These are phyloP conservation scores for Acacia confusa DNA, from an alignment of 306 rosid genomes.

Conservation along the genomic window DNA sequence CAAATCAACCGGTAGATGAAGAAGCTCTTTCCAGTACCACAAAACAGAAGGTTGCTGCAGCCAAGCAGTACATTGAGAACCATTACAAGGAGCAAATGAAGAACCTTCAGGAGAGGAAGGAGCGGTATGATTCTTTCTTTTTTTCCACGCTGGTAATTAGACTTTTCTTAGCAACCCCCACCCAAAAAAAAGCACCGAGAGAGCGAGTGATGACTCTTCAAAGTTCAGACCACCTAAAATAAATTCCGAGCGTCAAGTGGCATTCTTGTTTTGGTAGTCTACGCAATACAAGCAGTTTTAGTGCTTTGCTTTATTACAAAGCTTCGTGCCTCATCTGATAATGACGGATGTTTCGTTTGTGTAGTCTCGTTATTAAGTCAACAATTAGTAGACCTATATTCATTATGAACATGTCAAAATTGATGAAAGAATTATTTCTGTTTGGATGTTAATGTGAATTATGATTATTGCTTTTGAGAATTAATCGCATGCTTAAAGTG, in stretches of 20 bases:
- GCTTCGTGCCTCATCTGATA: not conserved
- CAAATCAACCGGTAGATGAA: conserved; percentile 44
- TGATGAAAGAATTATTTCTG: conserved; percentile 18
- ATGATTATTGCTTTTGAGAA: conserved; percentile 17
- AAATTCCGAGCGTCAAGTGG: not conserved
- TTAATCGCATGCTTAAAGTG: not conserved
- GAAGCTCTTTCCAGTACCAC: conserved; percentile 69
- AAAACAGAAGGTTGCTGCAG: conserved; percentile 91
- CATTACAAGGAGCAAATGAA: conserved; percentile 99
- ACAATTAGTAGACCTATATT: not conserved
- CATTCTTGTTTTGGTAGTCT: not conserved
- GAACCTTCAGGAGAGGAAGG: conserved; percentile 91
- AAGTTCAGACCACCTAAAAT: conserved; percentile 1
- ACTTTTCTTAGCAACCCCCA: not conserved
- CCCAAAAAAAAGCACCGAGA: not conserved
- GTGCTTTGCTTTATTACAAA: not conserved
- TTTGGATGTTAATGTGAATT: conserved; percentile 21
- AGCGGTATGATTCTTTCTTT: conserved; percentile 55
- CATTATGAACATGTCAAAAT: conserved; percentile 23
- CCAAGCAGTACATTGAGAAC: conserved; percentile 94
- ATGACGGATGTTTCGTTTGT: not conserved
- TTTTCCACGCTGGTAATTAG: not conserved
- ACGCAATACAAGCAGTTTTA: not conserved
- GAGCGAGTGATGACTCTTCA: too few relatives aligned
- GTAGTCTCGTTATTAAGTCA: not conserved